Evolutionary conservation across 495 filamentous ascomycete species (phyloP).

Genomic region (Xylaria flabelliformis): DNA sequence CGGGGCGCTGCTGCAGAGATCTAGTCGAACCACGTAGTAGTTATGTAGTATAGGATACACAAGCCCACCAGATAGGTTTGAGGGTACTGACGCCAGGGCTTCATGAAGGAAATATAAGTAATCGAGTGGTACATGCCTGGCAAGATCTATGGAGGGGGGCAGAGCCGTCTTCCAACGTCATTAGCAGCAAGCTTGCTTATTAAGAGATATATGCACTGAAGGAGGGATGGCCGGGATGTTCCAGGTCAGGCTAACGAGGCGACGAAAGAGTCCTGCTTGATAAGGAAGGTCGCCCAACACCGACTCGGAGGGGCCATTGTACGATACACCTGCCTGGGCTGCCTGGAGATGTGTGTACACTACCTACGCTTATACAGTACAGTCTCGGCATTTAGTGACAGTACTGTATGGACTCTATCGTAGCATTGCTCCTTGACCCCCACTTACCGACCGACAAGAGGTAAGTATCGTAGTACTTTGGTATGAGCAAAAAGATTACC

Average conservation of each 20-base stretch:
- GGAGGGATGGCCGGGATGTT: not conserved
- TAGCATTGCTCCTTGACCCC: not conserved
- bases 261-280: constrained; percentile 5
- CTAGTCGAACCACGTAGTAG: constrained; percentile 6
- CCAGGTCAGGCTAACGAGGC: not conserved
- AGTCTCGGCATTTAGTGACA: not conserved
- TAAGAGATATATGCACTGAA: not conserved
- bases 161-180: constrained; percentile 11
- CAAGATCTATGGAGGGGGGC: constrained; percentile 5
- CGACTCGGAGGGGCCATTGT: not conserved
- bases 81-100: not conserved
- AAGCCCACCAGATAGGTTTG: not conserved
- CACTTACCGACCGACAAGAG: not conserved
- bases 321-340: not conserved
- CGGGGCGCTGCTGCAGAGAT: constrained; percentile 13
- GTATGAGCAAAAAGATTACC: not conserved
- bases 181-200: not conserved
- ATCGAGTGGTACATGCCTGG: not conserved
- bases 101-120: not conserved
- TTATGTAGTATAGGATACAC: not conserved
- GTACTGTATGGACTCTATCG: not conserved
- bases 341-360: not conserved
- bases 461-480: too few relatives aligned
- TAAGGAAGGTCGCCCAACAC: constrained; percentile 8
- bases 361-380: not conserved